A percentile compares a stretch with the other conserved stretches of the same genome.
Evolutionary conservation across 345 rosid species (phyloP).

Genomic region (Euphorbia peplus): DNA sequence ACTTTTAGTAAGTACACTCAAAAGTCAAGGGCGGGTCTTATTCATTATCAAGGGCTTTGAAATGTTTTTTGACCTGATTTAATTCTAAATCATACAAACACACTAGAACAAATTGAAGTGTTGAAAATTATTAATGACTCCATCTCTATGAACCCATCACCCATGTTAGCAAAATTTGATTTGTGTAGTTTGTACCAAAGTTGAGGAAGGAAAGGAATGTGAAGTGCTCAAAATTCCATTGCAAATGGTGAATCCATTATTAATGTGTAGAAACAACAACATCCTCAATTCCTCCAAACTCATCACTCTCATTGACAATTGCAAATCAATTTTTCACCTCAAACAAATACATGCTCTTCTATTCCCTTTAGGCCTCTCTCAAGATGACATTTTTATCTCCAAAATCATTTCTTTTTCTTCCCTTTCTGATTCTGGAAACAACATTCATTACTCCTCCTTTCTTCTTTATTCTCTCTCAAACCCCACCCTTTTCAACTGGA

Average conservation of each 20-base stretch:
- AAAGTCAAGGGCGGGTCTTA: too few relatives aligned
- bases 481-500: constrained; percentile 56
- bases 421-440: constrained; percentile 41
- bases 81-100: too few relatives aligned
- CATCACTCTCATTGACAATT: constrained; percentile 38
- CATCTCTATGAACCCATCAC: too few relatives aligned
- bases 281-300: constrained; percentile 18
- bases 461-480: constrained; percentile 36
- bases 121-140: too few relatives aligned
- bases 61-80: too few relatives aligned
- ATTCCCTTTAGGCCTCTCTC: constrained; percentile 48
- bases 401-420: constrained; percentile 51
- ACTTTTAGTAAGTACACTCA: too few relatives aligned
- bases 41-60: too few relatives aligned
- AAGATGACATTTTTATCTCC: constrained; percentile 42
- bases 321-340: constrained; percentile 52
- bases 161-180: too few relatives aligned
- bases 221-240: background rate
- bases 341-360: constrained; percentile 55
- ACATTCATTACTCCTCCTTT: constrained; percentile 42
- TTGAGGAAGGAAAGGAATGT: too few relatives aligned
- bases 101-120: too few relatives aligned
- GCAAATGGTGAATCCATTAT: constrained; percentile 44
- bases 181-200: too few relatives aligned
- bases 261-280: constrained; percentile 19